Evolutionary conservation across 2,329 filamentous ascomycete genomes (phyloP), one percentile per base, ranked within the genome.

Genomic region (Pseudogymnoascus sp.): DNA sequence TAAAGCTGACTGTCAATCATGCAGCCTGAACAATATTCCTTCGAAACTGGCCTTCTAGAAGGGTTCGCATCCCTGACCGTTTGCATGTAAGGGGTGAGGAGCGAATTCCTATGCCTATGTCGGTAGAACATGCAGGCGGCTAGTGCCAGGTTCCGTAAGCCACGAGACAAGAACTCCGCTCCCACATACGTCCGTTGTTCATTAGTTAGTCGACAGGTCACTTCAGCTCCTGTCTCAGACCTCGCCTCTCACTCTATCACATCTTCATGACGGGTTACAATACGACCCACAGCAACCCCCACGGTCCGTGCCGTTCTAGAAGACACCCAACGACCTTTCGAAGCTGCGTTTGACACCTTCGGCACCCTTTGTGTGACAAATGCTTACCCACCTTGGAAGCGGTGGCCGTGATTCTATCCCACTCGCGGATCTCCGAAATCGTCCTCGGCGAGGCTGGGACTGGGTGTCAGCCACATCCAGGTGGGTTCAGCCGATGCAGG

Each of bases 281-380:
- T 56, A 11, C 28, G 14, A 11, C 50, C n/a, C 50, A 33, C 50
- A 56, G 16, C 6, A 56, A 33, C 28, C 28, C 50, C 50, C 16
- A 56, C 28, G 50, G 50, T 56, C 50, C 50, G 50, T 56, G 50
- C 50, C 50, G 50, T 56, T 56, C 28, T 22, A 56, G 28, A 35
- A 33, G 26, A 56, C 50, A 56, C 10, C 28, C 50, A 56, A 56
- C n/a, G 16, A 33, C 50, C n/a, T 56, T 31, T 56, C 46, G 50
- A 56, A 22, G 50, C 16, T 56, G 50, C 50, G 28, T 35, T 33
- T 56, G n/a, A 33, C 50, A 14, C 28, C 2, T 14, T 46, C 41
- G 41, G 26, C 6, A 12, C 22, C 19, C 6, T 33, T 37, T 59
- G 56, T 38, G 24, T 12, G 56, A 59, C 56, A 33, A 24, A 10